Percentiles rank a stretch among this genome's conserved stretches.
phyloP scores from a whole-genome alignment of 1,139 yeast genomes.

The Pichia sp. region DNA sequence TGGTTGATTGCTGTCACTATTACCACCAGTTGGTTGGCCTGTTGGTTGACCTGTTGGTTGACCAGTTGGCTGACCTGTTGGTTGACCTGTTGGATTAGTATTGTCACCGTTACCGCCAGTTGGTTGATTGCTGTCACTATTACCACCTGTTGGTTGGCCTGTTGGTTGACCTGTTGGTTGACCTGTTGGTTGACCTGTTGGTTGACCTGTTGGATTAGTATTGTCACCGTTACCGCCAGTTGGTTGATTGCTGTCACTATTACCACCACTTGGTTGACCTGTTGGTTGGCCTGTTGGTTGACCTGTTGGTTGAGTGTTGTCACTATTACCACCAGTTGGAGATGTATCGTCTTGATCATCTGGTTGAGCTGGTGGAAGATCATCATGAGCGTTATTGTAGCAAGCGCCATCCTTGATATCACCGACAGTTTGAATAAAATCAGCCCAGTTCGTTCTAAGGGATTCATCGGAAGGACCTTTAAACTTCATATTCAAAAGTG shows the following conservation, averaged over 20 bases:
- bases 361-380: slow-evolving; percentile 24
- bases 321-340: slow-evolving; percentile 25
- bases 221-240: too few relatives aligned
- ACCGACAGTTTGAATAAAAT: neutral
- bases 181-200: too few relatives aligned
- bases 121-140: too few relatives aligned
- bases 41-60: neutral
- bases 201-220: too few relatives aligned
- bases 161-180: too few relatives aligned
- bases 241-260: neutral
- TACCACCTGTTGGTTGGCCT: too few relatives aligned
- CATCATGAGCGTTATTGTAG: neutral
- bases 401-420: slow-evolving; percentile 3
- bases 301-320: neutral
- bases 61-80: neutral
- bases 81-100: too few relatives aligned
- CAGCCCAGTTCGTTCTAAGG: neutral
- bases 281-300: too few relatives aligned
- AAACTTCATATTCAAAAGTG: slow-evolving; percentile 4
- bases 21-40: neutral
- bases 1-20: neutral
- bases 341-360: neutral
- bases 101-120: too few relatives aligned
- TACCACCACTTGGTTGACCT: too few relatives aligned
- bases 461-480: neutral